Conservation (phyloP, 140 eudicot genomes). For the Senecio squalidus region DNA sequence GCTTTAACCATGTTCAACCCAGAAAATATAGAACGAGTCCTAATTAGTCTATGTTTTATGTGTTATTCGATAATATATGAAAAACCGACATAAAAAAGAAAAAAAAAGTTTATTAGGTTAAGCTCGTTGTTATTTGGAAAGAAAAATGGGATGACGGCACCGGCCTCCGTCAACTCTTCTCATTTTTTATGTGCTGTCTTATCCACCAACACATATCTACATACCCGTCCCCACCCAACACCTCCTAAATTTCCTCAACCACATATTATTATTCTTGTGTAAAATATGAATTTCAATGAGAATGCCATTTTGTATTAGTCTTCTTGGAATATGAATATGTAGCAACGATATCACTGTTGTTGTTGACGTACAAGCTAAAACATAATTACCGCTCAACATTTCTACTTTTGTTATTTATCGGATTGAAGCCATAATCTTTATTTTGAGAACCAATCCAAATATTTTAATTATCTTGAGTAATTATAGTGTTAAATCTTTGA, state of each 20-base stretch:
- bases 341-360: not conserved
- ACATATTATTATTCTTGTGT: not conserved
- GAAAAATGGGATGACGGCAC: constrained; percentile 16
- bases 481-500: not conserved
- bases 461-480: too few relatives aligned
- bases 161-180: constrained; percentile 11
- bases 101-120: too few relatives aligned
- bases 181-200: not conserved
- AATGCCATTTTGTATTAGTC: constrained; percentile 1
- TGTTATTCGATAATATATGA: too few relatives aligned
- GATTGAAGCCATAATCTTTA: too few relatives aligned
- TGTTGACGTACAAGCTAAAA: constrained; percentile 1
- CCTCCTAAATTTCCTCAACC: constrained; percentile 18
- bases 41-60: too few relatives aligned
- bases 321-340: not conserved
- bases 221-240: constrained; percentile 25
- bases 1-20: too few relatives aligned
- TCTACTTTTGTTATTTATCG: not conserved
- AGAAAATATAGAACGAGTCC: too few relatives aligned
- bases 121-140: constrained; percentile 1
- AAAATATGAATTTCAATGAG: not conserved
- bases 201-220: constrained; percentile 22
- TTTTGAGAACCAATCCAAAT: too few relatives aligned
- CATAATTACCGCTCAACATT: constrained; percentile 7
- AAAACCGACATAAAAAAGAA: too few relatives aligned